Evolutionary conservation across 192 early-diverging fungal genomes (phyloP).

Genomic region (Coemansia sp.): DNA sequence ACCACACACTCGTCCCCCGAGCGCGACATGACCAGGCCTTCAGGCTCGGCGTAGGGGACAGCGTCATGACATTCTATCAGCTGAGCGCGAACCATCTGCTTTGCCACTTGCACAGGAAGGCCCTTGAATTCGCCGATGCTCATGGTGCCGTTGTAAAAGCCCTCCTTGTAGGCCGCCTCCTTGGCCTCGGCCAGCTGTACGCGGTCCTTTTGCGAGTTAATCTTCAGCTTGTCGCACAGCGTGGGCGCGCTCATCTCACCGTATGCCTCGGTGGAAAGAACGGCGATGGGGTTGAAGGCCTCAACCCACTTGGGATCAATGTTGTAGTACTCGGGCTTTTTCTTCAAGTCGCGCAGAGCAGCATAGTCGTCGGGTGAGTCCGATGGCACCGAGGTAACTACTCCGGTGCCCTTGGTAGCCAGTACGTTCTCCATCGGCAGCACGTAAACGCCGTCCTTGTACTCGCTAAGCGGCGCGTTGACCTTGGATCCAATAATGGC

Average conservation of each 20-base stretch:
- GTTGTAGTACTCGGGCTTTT: constrained; percentile 92
- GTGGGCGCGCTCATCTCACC: constrained; percentile 84
- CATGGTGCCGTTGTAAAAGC: constrained; percentile 92
- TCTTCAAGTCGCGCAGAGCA: constrained; percentile 86
- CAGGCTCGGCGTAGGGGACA: constrained; percentile 95
- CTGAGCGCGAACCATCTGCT: constrained; percentile 72
- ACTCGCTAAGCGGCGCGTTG: constrained; percentile 81
- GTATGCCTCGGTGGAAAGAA: constrained; percentile 83
- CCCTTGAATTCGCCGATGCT: constrained; percentile 80
- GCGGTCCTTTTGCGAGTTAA: constrained; percentile 96
- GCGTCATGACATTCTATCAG: constrained; percentile 72
- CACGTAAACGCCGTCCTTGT: constrained; percentile 77
- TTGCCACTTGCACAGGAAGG: constrained; percentile 87
- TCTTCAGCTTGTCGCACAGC: constrained; percentile 89
- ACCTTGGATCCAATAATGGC: constrained; percentile 87
- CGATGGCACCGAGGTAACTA: constrained; percentile 98
- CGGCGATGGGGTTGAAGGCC: constrained; percentile 76
- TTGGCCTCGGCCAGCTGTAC: constrained; percentile 89
- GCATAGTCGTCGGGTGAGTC: constrained; percentile 98
- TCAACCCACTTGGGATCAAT: constrained; percentile 86
- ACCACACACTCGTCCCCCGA: constrained; percentile 98
- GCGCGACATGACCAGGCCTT: constrained; percentile 87
- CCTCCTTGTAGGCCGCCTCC: constrained; percentile 95
- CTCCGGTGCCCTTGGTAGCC: constrained; percentile 95
- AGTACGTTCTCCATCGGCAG: constrained; percentile 97